phyloP scores from a whole-genome alignment of 2,329 filamentous ascomycete genomes.

The Sphaerulina vaccinii region DNA sequence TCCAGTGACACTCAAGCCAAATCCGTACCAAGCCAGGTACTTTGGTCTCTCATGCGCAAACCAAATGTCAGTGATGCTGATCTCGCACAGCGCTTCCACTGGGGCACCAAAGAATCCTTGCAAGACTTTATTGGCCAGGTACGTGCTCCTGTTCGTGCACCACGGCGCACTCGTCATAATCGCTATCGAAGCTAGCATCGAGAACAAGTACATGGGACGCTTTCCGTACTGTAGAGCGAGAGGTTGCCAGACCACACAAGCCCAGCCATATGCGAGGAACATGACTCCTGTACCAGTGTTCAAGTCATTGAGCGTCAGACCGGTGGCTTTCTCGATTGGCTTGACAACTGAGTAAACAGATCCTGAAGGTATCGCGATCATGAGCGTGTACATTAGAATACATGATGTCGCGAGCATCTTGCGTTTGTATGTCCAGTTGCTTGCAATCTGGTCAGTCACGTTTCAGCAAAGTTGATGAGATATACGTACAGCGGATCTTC shows the following conservation, averaged over 20 bases:
- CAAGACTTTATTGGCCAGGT: slow-evolving; percentile 49
- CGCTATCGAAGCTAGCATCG: slow-evolving; percentile 41
- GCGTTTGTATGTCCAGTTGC: slow-evolving; percentile 46
- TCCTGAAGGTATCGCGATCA: slow-evolving; percentile 49
- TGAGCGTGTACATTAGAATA: slow-evolving; percentile 45
- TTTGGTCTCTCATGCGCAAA: slow-evolving; percentile 35
- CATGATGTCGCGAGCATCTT: slow-evolving; percentile 45
- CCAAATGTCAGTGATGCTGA: slow-evolving; percentile 28
- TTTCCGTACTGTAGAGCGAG: slow-evolving; percentile 53
- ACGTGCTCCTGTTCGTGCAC: slow-evolving; percentile 46
- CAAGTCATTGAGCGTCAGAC: slow-evolving; percentile 45
- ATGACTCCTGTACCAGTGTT: slow-evolving; percentile 53
- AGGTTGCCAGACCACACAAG: slow-evolving; percentile 53
- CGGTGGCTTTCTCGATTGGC: slow-evolving; percentile 49
- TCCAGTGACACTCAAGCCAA: slow-evolving; percentile 28
- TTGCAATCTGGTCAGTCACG: neutral
- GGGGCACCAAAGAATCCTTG: slow-evolving; percentile 51
- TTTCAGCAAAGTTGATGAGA: neutral
- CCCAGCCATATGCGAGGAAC: slow-evolving; percentile 53
- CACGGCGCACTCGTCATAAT: slow-evolving; percentile 47
- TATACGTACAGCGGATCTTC: slow-evolving; percentile 43
- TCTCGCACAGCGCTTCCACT: slow-evolving; percentile 48
- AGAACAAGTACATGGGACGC: slow-evolving; percentile 48
- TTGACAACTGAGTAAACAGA: slow-evolving; percentile 52
- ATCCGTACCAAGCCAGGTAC: slow-evolving; percentile 35